Conservation (phyloP, 306 rosid genomes). For the Cucurbita pepo region DNA sequence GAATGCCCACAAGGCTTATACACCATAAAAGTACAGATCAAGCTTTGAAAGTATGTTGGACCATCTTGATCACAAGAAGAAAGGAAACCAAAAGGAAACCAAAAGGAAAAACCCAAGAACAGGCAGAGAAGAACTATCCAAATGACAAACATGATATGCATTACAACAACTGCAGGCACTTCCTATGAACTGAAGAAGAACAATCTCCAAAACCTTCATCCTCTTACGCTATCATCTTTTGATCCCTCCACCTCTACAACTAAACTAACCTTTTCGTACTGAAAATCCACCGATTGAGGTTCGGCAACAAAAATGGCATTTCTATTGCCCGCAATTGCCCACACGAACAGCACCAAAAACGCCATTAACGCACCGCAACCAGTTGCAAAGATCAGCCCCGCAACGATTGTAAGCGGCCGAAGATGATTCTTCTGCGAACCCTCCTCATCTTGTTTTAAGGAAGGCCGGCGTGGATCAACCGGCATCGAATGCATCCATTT, state of each 20-base stretch:
- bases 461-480: slow-evolving; percentile 19
- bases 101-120: background rate
- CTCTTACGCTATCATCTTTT: background rate
- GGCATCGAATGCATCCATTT: slow-evolving; percentile 38
- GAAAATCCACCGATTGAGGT: slow-evolving; percentile 21
- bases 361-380: slow-evolving; percentile 43
- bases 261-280: slow-evolving; percentile 53
- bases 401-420: slow-evolving; percentile 28
- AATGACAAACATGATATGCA: background rate
- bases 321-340: slow-evolving; percentile 32
- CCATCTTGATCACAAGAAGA: background rate
- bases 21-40: background rate
- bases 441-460: slow-evolving; percentile 1
- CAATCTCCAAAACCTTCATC: background rate
- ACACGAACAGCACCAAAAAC: slow-evolving; percentile 36
- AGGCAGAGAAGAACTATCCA: background rate
- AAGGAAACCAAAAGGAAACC: background rate
- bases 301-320: slow-evolving; percentile 12
- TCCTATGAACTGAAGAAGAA: background rate
- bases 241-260: slow-evolving; percentile 29
- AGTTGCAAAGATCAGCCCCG: slow-evolving; percentile 41
- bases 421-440: background rate
- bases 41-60: background rate
- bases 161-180: background rate
- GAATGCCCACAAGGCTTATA: background rate